Evolutionary conservation across 1,284 basidiomycete species (phyloP).

Genomic region (Rugosomyces carneus): DNA sequence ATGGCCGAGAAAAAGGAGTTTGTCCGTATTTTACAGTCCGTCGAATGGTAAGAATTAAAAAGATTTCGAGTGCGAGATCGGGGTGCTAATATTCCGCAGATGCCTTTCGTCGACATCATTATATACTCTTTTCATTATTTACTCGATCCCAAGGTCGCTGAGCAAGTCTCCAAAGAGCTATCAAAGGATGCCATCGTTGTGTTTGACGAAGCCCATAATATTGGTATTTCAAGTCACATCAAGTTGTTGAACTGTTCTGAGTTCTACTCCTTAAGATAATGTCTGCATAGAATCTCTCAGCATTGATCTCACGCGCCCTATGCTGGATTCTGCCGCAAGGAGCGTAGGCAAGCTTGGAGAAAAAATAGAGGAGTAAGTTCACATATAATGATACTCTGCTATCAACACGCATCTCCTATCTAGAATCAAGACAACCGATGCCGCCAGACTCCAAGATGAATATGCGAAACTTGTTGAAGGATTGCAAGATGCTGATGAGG

Average conservation of each 20-base stretch:
- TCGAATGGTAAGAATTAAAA: conserved; percentile 78
- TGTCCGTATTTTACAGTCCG: conserved; percentile 98
- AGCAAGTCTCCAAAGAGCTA: conserved; percentile 97
- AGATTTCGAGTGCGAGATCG: not conserved
- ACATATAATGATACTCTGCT: not conserved
- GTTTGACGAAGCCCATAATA: conserved; percentile 99
- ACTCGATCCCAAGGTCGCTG: conserved; percentile 97
- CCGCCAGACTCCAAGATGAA: conserved; percentile 92
- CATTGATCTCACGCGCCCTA: conserved; percentile 97
- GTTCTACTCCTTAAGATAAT: conserved; percentile 60
- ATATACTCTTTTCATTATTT: conserved; percentile 99
- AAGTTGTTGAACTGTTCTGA: not conserved
- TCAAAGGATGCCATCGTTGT: conserved; percentile 98
- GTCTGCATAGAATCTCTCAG: conserved; percentile 99
- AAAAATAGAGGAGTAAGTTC: conserved; percentile 85
- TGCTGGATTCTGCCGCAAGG: conserved; percentile 92
- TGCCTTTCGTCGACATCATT: conserved; percentile 93
- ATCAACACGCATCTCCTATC: conserved; percentile 4
- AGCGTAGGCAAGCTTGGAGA: conserved; percentile 87
- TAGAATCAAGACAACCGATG: conserved; percentile 93
- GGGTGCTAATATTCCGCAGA: conserved; percentile 41
- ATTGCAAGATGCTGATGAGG: conserved; percentile 71
- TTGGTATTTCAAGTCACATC: conserved; percentile 54
- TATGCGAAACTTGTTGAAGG: conserved; percentile 97
- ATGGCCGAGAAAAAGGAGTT: conserved; percentile 80